Base-by-base conservation (phyloP, 1,139 yeast species). In the Trichomonascaceae sp. region DNA sequence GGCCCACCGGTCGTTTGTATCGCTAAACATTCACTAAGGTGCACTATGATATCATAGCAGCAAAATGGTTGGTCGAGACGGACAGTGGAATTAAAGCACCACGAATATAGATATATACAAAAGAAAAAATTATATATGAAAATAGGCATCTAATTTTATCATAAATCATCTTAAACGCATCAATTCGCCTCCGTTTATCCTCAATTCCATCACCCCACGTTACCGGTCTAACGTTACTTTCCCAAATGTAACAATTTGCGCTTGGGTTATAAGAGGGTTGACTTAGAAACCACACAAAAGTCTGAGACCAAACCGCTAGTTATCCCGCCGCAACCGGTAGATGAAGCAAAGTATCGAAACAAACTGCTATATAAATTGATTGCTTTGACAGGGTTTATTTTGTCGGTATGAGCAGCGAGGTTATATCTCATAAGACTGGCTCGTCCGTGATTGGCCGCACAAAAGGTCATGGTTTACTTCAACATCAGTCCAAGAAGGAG, bases 401-500 rank as follows among this genome's bases (percentile, higher is more conserved):
- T n/a, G n/a, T 20, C 27, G 19, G n/a, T 8, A 48, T 48, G 50
- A 48, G 50, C 45, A 48, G 50, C 50, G 45, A 48, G 24, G 50
- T 48, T 22, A 18, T 48, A 27, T 36, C 45, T 18, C 41, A 48
- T 8, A 27, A 48, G 12, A 36, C 45, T 17, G 30, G 20, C 9
- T 32, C 41, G 41, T 13, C 41, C 15, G 17, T 36, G 17, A 17
- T 18, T 24, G 20, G 20, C 45, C 41, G 39, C n/a, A 18, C 24
- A 41, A 20, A 30, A 17, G 32, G 32, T n/a, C 53, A 50, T 38
- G 45, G 45, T 15, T 15, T 38, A 24, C 53, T 45, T 15, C 52
- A 43, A 6, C 64, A 60, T 47, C 63, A 59, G 38, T 58, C 63
- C 44, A 61, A 61, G 49, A 58, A 61, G 54, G 63, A 62, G 51